Percentiles rank a stretch among this genome's conserved stretches.
phyloP scores from a whole-genome alignment of 129 eudicot species.

The Artemisia argyi region DNA sequence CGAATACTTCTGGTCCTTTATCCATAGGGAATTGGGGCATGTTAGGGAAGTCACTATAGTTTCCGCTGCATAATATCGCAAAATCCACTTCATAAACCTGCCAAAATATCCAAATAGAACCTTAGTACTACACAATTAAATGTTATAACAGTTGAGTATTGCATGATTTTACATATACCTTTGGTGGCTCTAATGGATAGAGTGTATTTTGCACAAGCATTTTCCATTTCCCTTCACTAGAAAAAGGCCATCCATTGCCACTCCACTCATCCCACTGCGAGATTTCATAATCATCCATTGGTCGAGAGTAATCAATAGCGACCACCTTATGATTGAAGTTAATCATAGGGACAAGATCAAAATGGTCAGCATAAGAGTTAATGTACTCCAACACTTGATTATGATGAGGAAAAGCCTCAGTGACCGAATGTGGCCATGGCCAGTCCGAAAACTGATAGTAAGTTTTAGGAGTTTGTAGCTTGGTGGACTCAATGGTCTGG shows the following conservation, averaged over 20 bases:
- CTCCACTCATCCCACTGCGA: constrained; percentile 41
- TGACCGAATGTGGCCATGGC: constrained; percentile 42
- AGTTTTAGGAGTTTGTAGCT: constrained; percentile 45
- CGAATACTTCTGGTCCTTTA: constrained; percentile 41
- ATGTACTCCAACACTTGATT: constrained; percentile 40
- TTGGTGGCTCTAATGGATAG: constrained; percentile 21
- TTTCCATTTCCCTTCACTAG: constrained; percentile 41
- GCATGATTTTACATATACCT: constrained; percentile 24
- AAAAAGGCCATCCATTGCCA: constrained; percentile 45
- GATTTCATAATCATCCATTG: constrained; percentile 24
- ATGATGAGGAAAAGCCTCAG: constrained; percentile 32
- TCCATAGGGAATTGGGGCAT: constrained; percentile 41
- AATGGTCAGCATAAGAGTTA: constrained; percentile 33
- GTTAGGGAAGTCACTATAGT: constrained; percentile 46
- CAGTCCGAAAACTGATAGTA: constrained; percentile 46
- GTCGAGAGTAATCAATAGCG: constrained; percentile 27
- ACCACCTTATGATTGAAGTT: constrained; percentile 38
- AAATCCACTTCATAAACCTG: constrained; percentile 49
- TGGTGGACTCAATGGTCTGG: constrained; percentile 39
- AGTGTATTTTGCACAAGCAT: constrained; percentile 29
- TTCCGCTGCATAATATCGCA: constrained; percentile 50
- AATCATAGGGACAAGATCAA: constrained; percentile 23
- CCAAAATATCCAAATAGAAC: neutral
- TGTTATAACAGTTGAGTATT: too few species aligned
- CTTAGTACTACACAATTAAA: neutral